Base-by-base conservation (phyloP, 495 filamentous ascomycete species). In the Hypoxylon lienhwacheense region DNA sequence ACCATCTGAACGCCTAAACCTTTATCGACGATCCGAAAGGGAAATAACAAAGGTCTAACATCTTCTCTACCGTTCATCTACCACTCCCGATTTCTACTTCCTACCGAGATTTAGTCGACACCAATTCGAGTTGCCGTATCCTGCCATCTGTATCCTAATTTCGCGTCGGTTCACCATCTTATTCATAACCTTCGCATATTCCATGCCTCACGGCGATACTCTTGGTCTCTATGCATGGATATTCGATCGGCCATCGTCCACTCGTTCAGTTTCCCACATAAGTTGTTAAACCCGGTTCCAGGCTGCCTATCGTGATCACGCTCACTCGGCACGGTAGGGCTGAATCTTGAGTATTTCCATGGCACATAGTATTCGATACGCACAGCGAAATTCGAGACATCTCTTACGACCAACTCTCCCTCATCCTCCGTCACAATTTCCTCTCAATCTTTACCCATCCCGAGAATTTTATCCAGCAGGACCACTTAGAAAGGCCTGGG, bases 171-270 rank as follows among this genome's bases (percentile, higher is more conserved):
- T 26, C 14, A 22, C 21, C 54, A 33, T 15, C 0, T 24, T 16
- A 35, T 48, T n/a, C n/a, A n/a, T n/a, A n/a, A n/a, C n/a, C 45
- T 43, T 24, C 19, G 12, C 24, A 21, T 41, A 6, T 61, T 55
- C 58, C 42, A 61, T 61, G 58, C 51, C 40, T 40, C 29, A 47
- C 29, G 24, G 47, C 46, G 17, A 52, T 42, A 31, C 33, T 26
- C 19, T 43, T 47, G 42, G 40, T 53, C 52, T 56, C 35, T 48
- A 61, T 61, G 58, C 58, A 56, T 56, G 52, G 58, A 56, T 61
- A 55, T 56, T 46, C 37, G 45, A 10, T 25, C 21, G 53, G 20
- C 26, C 34, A 37, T 53, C 22, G 32, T 47, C 24, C 52, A 3
- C 37, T 50, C 45, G 19, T 48, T 52, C 31, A 39, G 14, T 15